Evolutionary conservation across 2,329 filamentous ascomycete species (phyloP), one percentile per base, ranked within the genome.

Genomic region (Aulographum hederae): DNA sequence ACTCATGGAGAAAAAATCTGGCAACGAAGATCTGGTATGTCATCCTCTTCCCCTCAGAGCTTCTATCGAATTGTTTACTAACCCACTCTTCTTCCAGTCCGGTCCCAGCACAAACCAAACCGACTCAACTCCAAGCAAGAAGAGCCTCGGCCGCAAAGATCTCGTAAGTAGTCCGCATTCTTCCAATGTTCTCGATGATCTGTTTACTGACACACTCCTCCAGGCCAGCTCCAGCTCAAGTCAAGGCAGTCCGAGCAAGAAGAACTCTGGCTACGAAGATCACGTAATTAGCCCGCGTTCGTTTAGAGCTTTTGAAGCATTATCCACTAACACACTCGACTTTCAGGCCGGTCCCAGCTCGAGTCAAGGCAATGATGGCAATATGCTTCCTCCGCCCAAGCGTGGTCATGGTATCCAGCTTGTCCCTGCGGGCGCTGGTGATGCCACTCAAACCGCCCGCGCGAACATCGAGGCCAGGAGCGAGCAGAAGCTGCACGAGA

Each of bases 381-480:
- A 25, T 8, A n/a, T 8, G n/a, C 8, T 8, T 8, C 21, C 21
- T 8, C 21, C 21, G 8, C n/a, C n/a, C 21, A n/a, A n/a, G n/a
- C n/a, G n/a, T 25, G 21, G 21, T 8, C 21, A 8, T 25, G 21
- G 21, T n/a, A 8, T 31, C 6, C 19, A 31, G 11, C 29, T 31
- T 15, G 29, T 31, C 14, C 29, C 29, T 10, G 14, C 11, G 12
- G 18, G 15, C 20, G 12, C 6, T 11, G 29, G 10, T 11, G 20
- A 20, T 12, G 29, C 29, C 11, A 12, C 12, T 21, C 29, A 10
- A 20, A 31, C 29, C 11, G 29, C 14, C 12, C 50, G 58, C 33
- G 54, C 43, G 11, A 41, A 44, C 25, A 52, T 61, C 18, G 58
- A 62, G 40, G 46, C 50, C 15, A 46, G 44, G 18, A 42, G 40